These are phyloP conservation scores for Aspergillus sp. DNA, from an alignment of 2,329 filamentous ascomycete genomes.

Conservation along the genomic window DNA sequence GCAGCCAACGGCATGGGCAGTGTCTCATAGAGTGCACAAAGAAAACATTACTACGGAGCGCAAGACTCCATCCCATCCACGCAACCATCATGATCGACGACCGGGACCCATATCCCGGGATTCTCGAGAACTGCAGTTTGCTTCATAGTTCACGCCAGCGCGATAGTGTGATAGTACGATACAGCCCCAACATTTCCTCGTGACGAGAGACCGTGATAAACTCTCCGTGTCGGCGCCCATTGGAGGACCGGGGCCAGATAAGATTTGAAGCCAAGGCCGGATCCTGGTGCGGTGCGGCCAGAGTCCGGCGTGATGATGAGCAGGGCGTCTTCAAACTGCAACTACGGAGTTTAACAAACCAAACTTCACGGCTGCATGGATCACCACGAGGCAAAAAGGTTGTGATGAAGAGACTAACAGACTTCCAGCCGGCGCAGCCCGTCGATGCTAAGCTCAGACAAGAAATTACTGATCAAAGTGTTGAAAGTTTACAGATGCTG, in stretches of 20 bases:
- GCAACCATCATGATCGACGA: neutral
- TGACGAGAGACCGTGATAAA: neutral
- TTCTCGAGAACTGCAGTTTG: neutral
- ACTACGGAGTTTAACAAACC: too few relatives aligned
- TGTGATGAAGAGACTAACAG: too few relatives aligned
- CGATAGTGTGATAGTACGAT: neutral
- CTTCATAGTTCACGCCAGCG: too few relatives aligned
- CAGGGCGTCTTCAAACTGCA: too few relatives aligned
- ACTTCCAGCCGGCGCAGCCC: neutral
- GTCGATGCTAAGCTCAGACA: neutral
- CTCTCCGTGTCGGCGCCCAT: neutral
- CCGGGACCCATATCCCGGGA: conserved; percentile 1
- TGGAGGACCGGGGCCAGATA: neutral
- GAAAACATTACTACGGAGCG: too few relatives aligned
- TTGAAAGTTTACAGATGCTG: neutral
- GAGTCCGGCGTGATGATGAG: conserved; percentile 2
- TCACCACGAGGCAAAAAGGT: conserved; percentile 4
- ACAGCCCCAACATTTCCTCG: neutral
- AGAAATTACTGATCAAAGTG: too few relatives aligned
- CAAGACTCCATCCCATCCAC: neutral
- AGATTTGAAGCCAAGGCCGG: too few relatives aligned
- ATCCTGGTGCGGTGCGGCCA: conserved; percentile 1
- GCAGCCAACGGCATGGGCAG: too few relatives aligned
- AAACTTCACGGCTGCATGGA: neutral
- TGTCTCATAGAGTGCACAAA: too few relatives aligned